A percentile compares a stretch with the other conserved stretches of the same genome.
phyloP scores from a whole-genome alignment of 768 basidiomycete genomes.

The Russula lepida region DNA sequence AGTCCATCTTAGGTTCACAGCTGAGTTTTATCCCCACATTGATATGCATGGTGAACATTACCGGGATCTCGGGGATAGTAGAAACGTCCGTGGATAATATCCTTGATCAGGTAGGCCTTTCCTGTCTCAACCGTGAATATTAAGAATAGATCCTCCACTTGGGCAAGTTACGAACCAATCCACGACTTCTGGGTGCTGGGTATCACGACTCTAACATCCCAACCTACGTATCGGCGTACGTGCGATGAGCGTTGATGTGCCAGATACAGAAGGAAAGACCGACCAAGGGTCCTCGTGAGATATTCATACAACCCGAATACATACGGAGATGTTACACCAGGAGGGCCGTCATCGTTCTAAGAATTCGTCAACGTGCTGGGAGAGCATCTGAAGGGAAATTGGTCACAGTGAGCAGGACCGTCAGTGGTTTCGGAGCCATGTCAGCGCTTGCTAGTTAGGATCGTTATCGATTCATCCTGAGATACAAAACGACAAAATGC shows the following conservation, averaged over 20 bases:
- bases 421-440: constrained; percentile 26
- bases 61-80: constrained; percentile 65
- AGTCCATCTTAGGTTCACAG: constrained; percentile 37
- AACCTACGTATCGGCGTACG: constrained; percentile 36
- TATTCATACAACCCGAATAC: constrained; percentile 61
- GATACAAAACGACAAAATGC: neutral
- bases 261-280: constrained; percentile 13
- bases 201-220: constrained; percentile 73
- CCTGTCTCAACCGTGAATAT: constrained; percentile 34
- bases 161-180: constrained; percentile 50
- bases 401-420: constrained; percentile 38
- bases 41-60: constrained; percentile 21
- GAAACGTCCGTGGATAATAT: constrained; percentile 59
- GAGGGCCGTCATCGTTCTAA: constrained; percentile 84
- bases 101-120: constrained; percentile 73
- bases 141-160: neutral
- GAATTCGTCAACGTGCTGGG: neutral
- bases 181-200: constrained; percentile 80
- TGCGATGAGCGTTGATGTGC: constrained; percentile 5
- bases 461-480: neutral
- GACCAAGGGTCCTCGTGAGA: constrained; percentile 54
- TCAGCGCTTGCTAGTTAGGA: neutral
- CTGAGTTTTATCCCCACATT: neutral
- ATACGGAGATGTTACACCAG: constrained; percentile 63
- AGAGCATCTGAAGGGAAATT: neutral